Conservation (phyloP, 2,329 filamentous ascomycete species). For the Diaporthe longicolla region DNA sequence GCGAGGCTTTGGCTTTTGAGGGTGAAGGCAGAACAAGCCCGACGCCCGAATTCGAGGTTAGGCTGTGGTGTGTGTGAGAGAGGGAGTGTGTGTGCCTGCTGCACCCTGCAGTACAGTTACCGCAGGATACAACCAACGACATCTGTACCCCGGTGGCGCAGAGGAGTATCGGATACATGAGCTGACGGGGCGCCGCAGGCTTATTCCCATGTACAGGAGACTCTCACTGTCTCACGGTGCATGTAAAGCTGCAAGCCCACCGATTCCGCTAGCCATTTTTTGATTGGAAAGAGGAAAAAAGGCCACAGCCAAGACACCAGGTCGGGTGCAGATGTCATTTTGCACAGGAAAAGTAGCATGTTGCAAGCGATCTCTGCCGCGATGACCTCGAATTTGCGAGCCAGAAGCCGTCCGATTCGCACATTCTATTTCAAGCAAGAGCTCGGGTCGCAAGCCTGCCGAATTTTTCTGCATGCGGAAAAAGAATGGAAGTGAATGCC, state of each 20-base stretch:
- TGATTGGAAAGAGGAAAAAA: constrained; percentile 18
- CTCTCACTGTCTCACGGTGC: constrained; percentile 34
- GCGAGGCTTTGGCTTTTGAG: constrained; percentile 39
- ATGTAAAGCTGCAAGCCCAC: constrained; percentile 39
- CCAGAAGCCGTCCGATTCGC: constrained; percentile 19
- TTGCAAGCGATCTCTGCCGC: constrained; percentile 30
- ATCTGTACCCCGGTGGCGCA: constrained; percentile 27
- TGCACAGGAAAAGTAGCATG: constrained; percentile 25
- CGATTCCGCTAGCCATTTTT: constrained; percentile 33
- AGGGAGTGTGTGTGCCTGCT: constrained; percentile 32
- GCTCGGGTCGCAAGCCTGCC: constrained; percentile 26
- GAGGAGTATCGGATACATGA: constrained; percentile 40
- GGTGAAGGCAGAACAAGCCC: constrained; percentile 39
- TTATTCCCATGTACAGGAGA: constrained; percentile 34
- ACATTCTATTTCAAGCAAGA: constrained; percentile 13
- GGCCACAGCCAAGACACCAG: constrained; percentile 33
- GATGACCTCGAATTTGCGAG: constrained; percentile 29
- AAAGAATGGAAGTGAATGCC: constrained; percentile 36
- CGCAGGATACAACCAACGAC: constrained; percentile 41
- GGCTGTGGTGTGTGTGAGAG: constrained; percentile 37
- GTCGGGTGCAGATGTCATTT: constrained; percentile 33
- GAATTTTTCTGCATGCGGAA: constrained; percentile 13
- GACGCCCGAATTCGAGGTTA: constrained; percentile 38
- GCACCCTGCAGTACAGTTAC: constrained; percentile 42
- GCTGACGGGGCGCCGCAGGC: constrained; percentile 20